A percentile compares a stretch with the other conserved stretches of the same genome.
Conservation (phyloP, 2,329 filamentous ascomycete genomes). For the Trichoderma koningiopsis region DNA sequence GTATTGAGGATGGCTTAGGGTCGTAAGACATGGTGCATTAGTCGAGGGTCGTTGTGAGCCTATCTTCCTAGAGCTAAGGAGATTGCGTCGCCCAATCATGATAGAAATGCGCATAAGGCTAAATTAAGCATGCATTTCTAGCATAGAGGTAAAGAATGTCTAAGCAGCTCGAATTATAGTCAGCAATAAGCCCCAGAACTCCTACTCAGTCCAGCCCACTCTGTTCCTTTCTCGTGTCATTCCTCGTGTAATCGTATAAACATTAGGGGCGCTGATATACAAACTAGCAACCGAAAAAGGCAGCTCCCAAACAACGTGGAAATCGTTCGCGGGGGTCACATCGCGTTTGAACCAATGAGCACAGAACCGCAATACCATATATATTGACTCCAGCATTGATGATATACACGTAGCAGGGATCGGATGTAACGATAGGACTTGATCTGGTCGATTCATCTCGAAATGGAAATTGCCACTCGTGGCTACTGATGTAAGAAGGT, state of each 20-base stretch:
- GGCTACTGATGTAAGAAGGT: neutral
- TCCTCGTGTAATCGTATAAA: neutral
- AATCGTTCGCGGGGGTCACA: neutral
- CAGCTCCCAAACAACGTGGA: conserved; percentile 5
- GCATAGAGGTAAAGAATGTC: neutral
- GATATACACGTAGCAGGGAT: neutral
- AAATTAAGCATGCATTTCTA: neutral
- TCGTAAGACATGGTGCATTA: too few relatives aligned
- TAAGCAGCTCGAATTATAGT: neutral
- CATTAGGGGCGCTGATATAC: neutral
- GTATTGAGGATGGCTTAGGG: neutral
- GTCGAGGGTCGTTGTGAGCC: neutral
- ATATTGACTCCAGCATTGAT: neutral
- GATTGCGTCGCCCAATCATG: neutral
- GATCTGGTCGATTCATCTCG: neutral
- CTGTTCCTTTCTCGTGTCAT: neutral
- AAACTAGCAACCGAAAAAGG: neutral
- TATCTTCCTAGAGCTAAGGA: neutral
- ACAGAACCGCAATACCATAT: neutral
- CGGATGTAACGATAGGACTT: neutral
- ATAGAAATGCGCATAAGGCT: neutral
- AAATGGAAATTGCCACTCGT: neutral
- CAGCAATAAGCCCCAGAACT: neutral
- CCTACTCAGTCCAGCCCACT: neutral
- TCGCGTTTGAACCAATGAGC: neutral